Conservation (phyloP, 768 basidiomycete species). For the Termitomyces sp. region DNA sequence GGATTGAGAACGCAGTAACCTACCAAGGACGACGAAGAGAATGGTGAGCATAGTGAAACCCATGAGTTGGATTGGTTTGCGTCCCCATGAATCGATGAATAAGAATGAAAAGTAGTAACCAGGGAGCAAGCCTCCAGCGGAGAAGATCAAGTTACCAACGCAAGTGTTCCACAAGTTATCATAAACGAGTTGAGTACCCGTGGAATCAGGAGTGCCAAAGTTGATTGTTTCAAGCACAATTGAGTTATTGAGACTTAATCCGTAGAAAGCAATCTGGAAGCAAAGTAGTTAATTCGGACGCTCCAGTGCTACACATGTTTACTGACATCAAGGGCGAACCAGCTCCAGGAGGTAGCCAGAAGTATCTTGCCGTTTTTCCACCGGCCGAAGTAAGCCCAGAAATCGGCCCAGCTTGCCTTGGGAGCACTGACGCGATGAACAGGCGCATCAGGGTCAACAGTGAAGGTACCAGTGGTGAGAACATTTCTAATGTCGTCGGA, state of each 20-base stretch:
- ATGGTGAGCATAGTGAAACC: slow-evolving; percentile 66
- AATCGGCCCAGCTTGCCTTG: slow-evolving; percentile 66
- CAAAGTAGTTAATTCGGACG: not conserved
- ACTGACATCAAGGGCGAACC: slow-evolving; percentile 84
- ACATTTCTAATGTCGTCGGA: slow-evolving; percentile 68
- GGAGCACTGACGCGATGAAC: slow-evolving; percentile 66
- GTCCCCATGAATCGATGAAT: slow-evolving; percentile 73
- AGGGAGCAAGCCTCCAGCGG: slow-evolving; percentile 76
- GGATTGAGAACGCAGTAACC: slow-evolving; percentile 13
- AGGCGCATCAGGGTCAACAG: slow-evolving; percentile 52
- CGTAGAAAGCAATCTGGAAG: slow-evolving; percentile 78
- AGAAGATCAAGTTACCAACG: slow-evolving; percentile 72
- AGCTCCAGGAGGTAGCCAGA: slow-evolving; percentile 73
- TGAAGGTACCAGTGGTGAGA: slow-evolving; percentile 43
- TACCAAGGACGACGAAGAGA: slow-evolving; percentile 59
- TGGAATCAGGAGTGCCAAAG: slow-evolving; percentile 47
- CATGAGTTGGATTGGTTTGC: slow-evolving; percentile 78
- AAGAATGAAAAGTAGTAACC: slow-evolving; percentile 66
- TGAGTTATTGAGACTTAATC: slow-evolving; percentile 78
- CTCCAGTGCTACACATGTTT: not conserved
- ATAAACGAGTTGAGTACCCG: slow-evolving; percentile 41
- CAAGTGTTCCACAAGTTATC: slow-evolving; percentile 58
- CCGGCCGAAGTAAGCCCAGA: slow-evolving; percentile 59
- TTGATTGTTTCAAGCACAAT: slow-evolving; percentile 73
- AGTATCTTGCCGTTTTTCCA: slow-evolving; percentile 80